A percentile compares a stretch with the other conserved stretches of the same genome.
Conservation (phyloP, 345 rosid species). For the Eucalyptus cloeziana region DNA sequence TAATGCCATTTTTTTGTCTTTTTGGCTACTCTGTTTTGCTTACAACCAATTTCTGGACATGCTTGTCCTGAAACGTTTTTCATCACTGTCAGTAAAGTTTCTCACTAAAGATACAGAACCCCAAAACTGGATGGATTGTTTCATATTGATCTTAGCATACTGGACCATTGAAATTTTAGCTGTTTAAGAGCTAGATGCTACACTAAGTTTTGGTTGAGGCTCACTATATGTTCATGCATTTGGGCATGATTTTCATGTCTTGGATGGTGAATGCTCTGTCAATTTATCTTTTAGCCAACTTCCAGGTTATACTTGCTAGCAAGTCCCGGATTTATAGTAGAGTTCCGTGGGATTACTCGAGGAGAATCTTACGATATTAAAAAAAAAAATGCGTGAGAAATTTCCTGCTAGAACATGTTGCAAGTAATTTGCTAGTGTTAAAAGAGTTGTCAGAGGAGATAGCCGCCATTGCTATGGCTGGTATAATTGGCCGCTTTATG, state of each 20-base stretch:
- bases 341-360: background rate
- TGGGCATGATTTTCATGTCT: background rate
- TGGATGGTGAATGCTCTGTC: background rate
- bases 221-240: background rate
- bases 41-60: background rate
- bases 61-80: background rate
- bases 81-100: background rate
- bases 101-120: background rate
- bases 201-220: background rate
- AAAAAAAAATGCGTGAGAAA: background rate
- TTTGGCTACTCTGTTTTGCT: background rate
- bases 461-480: background rate
- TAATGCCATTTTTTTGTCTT: background rate
- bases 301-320: background rate
- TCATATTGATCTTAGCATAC: background rate
- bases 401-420: background rate
- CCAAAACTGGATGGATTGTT: background rate
- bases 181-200: background rate
- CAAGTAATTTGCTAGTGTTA: background rate
- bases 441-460: background rate
- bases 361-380: background rate
- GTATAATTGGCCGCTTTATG: background rate
- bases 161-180: background rate
- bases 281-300: background rate
- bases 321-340: background rate